Evolutionary conservation across 768 basidiomycete species (phyloP), one percentile per base, ranked within the genome.

Genomic region (Lactifluus piperatus): DNA sequence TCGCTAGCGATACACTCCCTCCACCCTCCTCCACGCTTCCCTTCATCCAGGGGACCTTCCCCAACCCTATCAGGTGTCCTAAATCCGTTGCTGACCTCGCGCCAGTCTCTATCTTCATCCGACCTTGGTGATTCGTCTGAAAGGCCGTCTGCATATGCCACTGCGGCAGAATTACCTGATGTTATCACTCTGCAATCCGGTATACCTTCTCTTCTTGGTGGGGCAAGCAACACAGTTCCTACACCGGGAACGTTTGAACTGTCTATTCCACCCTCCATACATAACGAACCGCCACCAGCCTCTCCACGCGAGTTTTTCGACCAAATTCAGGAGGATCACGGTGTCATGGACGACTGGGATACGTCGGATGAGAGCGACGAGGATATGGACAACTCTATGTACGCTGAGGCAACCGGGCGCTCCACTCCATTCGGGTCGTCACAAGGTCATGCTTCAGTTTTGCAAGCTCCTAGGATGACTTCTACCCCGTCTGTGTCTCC

Each of bases 221-320:
- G 51, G n/a, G 55, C 51, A 14, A 53, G 43, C 27, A 52, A 34
- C 27, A 22, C 37, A 27, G 39, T 8, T 24, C 27, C 45, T 26
- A 16, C 24, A 0, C 60, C 72, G 34, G 68, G 78, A 51, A 70
- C 74, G 20, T 67, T 83, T 10, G 74, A 77, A 51, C 77, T 73
- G 44, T 71, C 69, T 54, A 71, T 76, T 36, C 69, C 76, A 27
- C 73, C 76, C 34, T 72, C 75, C 13, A 74, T 85, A 18, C 81
- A 80, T 57, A 81, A 83, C 44, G 84, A 81, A 34, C 85, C 86
- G 14, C 80, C 78, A 14, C 82, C 84, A 2, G 76, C 82, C 6
- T 83, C 86, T 14, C 81, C 85, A 0, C 79, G 82, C 26, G 81
- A 81, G 30, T 89, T 89, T 76, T 89, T 90, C 69, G 86, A 90